Evolutionary conservation across 2,329 filamentous ascomycete genomes (phyloP).

Genomic region (Epichloe typhina): DNA sequence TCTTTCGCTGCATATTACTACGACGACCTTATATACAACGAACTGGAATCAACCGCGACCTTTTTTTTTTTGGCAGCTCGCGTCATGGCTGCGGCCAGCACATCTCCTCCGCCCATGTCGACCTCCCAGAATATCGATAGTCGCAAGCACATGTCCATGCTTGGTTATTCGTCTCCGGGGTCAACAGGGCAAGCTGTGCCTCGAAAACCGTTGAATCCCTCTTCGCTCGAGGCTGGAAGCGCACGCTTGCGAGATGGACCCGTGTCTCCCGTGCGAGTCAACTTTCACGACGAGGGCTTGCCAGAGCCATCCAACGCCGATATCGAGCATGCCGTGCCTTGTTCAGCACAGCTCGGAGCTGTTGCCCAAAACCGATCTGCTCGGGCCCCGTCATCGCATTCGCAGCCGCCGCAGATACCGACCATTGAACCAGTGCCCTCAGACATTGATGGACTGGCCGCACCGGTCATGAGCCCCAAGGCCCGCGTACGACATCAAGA

Average conservation of each 20-base stretch:
- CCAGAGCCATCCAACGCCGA: conserved; percentile 36
- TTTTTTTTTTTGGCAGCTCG: conserved; percentile 1
- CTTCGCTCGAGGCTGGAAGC: conserved; percentile 14
- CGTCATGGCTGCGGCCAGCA: conserved; percentile 22
- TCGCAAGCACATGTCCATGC: conserved; percentile 8
- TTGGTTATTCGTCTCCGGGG: conserved; percentile 4
- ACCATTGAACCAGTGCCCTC: not conserved
- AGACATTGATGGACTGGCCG: conserved; percentile 4
- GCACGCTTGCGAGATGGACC: conserved; percentile 37
- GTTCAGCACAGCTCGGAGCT: conserved; percentile 13
- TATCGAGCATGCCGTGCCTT: conserved; percentile 29
- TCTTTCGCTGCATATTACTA: not conserved
- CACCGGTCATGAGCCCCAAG: conserved; percentile 19
- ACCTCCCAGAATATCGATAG: conserved; percentile 14
- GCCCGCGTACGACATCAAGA: conserved; percentile 21
- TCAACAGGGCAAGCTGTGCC: conserved; percentile 11
- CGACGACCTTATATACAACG: not conserved
- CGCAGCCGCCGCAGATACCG: not conserved
- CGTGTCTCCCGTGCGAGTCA: conserved; percentile 42
- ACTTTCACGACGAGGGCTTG: conserved; percentile 40
- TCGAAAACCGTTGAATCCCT: conserved; percentile 24
- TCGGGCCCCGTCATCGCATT: too few species aligned
- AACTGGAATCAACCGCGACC: not conserved
- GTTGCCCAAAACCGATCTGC: conserved; percentile 2
- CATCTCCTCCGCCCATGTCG: conserved; percentile 21